Percentiles rank a stretch among this genome's conserved stretches.
phyloP scores from a whole-genome alignment of 441 rosid genomes.

The Biscutella auriculata region DNA sequence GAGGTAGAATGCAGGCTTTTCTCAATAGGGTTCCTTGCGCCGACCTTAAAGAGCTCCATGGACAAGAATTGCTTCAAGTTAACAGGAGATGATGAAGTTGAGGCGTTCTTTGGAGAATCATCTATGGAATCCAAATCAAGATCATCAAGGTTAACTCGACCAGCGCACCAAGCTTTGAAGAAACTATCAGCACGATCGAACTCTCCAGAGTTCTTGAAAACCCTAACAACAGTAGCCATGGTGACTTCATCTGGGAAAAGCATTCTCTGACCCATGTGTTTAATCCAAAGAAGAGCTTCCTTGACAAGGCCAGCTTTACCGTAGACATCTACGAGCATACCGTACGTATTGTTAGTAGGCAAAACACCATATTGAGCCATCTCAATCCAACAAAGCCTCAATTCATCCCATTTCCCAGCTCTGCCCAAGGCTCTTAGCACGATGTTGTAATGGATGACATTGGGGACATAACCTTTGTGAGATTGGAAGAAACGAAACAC shows the following conservation, averaged over 20 bases:
- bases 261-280: constrained; percentile 65
- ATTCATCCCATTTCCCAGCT: constrained; percentile 77
- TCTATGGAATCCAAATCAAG: constrained; percentile 46
- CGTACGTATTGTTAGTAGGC: constrained; percentile 66
- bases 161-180: constrained; percentile 65
- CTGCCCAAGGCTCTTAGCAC: constrained; percentile 71
- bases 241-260: constrained; percentile 73
- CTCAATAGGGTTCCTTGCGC: constrained; percentile 44
- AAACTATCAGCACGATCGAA: constrained; percentile 67
- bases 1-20: constrained; percentile 15
- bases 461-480: constrained; percentile 47
- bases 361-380: constrained; percentile 64
- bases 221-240: constrained; percentile 63
- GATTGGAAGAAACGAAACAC: constrained; percentile 66
- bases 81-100: constrained; percentile 31
- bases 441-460: constrained; percentile 72
- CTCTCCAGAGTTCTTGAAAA: constrained; percentile 63
- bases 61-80: constrained; percentile 71
- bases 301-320: constrained; percentile 74
- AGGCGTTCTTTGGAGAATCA: constrained; percentile 28
- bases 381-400: constrained; percentile 72
- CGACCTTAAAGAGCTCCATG: constrained; percentile 69
- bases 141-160: constrained; percentile 51
- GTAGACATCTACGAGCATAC: constrained; percentile 81
- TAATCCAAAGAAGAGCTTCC: constrained; percentile 83